These are phyloP conservation scores for Plasmodium gallinaceum DNA, from an alignment of 169 alveolate genomes.

Conservation along the genomic window DNA sequence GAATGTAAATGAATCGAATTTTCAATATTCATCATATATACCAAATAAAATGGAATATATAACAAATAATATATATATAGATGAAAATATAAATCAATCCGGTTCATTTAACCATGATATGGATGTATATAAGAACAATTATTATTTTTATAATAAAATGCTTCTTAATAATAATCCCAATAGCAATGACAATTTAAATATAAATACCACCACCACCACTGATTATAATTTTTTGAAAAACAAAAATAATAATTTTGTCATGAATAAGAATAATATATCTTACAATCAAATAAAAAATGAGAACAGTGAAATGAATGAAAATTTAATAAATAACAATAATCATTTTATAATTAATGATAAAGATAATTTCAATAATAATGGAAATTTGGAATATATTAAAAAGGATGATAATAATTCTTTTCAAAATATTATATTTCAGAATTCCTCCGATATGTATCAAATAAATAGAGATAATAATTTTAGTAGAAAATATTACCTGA, in stretches of 20 bases:
- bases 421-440: conserved; percentile 1
- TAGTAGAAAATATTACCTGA: too few species aligned
- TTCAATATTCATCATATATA: neutral
- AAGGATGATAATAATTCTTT: conserved; percentile 16
- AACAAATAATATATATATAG: conserved; percentile 6
- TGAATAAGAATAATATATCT: neutral
- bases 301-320: conserved; percentile 8
- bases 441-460: neutral
- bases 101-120: neutral
- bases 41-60: neutral
- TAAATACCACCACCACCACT: neutral
- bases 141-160: conserved; percentile 13
- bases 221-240: conserved; percentile 3
- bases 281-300: conserved; percentile 21
- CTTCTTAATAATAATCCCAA: conserved; percentile 1
- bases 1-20: conserved; percentile 2
- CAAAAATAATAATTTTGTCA: conserved; percentile 5
- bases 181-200: neutral
- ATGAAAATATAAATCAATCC: neutral
- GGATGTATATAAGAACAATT: conserved; percentile 7
- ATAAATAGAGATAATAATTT: too few species aligned
- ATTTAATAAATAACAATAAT: conserved; percentile 5
- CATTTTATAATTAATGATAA: neutral
- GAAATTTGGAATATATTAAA: neutral
- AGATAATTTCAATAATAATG: neutral